Percentiles rank a stretch among this genome's conserved stretches.
Conservation (phyloP, 1,284 basidiomycete genomes). For the Naganishia sp. region DNA sequence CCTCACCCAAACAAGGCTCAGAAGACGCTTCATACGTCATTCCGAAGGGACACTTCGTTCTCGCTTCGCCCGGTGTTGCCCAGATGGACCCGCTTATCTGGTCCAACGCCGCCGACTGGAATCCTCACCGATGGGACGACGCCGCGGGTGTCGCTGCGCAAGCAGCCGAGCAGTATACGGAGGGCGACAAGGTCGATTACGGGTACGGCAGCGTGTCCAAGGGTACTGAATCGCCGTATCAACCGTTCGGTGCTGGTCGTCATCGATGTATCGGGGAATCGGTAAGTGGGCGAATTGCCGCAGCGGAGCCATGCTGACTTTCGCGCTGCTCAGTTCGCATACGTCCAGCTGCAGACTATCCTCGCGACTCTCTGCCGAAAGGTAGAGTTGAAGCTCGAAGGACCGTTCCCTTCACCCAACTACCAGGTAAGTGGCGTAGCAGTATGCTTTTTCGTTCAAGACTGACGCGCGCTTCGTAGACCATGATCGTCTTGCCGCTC, state of each 20-base stretch:
- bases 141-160: conserved; percentile 71
- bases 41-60: conserved; percentile 86
- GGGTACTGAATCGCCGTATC: conserved; percentile 85
- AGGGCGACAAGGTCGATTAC: conserved; percentile 89
- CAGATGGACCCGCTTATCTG: conserved; percentile 86
- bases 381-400: conserved; percentile 71
- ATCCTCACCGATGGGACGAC: conserved; percentile 83
- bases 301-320: conserved; percentile 35
- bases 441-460: conserved; percentile 1
- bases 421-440: conserved; percentile 65
- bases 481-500: conserved; percentile 70
- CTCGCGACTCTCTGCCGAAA: conserved; percentile 75
- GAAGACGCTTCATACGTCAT: conserved; percentile 74
- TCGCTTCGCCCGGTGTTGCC: conserved; percentile 84
- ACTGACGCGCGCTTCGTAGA: conserved; percentile 50
- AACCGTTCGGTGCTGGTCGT: conserved; percentile 94
- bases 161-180: conserved; percentile 75
- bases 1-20: conserved; percentile 62
- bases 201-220: conserved; percentile 93
- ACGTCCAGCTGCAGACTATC: conserved; percentile 86
- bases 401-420: conserved; percentile 76
- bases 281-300: conserved; percentile 54
- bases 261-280: conserved; percentile 95
- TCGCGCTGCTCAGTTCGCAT: conserved; percentile 72
- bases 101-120: conserved; percentile 72